Percentiles rank a stretch among this genome's conserved stretches.
These are phyloP conservation scores for Sarocladium kiliense DNA, from an alignment of 2,329 filamentous ascomycete species.

Conservation along the genomic window DNA sequence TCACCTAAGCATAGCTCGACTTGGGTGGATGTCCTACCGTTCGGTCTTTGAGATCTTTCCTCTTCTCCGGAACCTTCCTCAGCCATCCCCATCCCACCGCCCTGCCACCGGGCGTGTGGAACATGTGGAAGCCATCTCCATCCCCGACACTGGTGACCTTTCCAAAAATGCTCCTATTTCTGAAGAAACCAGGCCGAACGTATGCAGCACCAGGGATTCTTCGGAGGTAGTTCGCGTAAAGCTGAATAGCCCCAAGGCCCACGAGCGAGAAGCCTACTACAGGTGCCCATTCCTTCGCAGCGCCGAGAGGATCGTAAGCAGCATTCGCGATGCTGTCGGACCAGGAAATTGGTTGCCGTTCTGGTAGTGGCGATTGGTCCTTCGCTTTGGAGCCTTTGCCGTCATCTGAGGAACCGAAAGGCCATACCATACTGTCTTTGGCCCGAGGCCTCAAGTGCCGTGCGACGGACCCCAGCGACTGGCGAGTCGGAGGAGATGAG, in stretches of 20 bases:
- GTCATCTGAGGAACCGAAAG: constrained; percentile 27
- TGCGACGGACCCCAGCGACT: not conserved
- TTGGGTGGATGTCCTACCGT: constrained; percentile 57
- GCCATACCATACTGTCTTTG: constrained; percentile 33
- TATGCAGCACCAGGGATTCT: constrained; percentile 75
- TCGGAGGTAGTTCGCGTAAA: constrained; percentile 75
- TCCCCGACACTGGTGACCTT: constrained; percentile 91
- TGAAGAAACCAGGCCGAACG: constrained; percentile 70
- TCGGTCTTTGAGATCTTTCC: constrained; percentile 64
- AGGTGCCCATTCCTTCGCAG: constrained; percentile 34
- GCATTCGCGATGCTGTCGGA: constrained; percentile 26
- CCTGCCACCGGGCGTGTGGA: constrained; percentile 88
- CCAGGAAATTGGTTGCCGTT: constrained; percentile 31
- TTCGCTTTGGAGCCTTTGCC: constrained; percentile 15
- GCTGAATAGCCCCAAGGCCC: constrained; percentile 31
- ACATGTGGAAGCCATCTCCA: constrained; percentile 92
- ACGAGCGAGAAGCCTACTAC: constrained; percentile 31
- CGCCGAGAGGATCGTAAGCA: constrained; percentile 23
- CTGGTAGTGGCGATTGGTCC: not conserved
- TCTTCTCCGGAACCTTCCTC: constrained; percentile 65
- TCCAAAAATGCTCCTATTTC: constrained; percentile 72
- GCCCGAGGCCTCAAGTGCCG: not conserved
- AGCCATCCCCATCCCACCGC: constrained; percentile 91
- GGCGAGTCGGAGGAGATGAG: not conserved
- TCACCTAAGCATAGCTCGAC: not conserved